Evolutionary conservation across 176 grass and related monocot species (phyloP).

Genomic region (Melocanna baccifera): DNA sequence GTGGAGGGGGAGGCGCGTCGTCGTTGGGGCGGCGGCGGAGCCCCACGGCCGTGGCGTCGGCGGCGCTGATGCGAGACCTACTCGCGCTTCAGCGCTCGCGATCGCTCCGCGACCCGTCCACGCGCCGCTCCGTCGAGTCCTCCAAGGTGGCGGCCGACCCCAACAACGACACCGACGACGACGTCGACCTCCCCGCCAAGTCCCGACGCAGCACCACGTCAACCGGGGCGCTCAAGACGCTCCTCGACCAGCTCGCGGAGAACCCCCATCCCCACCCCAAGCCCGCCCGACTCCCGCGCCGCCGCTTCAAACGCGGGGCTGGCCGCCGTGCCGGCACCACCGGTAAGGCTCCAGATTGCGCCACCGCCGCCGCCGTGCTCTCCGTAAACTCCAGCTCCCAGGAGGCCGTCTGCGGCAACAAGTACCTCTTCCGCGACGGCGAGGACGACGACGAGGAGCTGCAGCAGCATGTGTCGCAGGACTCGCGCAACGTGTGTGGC

Average conservation of each 20-base stretch:
- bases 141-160: conserved; percentile 60
- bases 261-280: conserved; percentile 49
- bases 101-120: conserved; percentile 82
- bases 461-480: conserved; percentile 48
- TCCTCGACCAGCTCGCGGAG: conserved; percentile 51
- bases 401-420: conserved; percentile 66
- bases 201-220: conserved; percentile 35
- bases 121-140: conserved; percentile 74
- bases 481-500: conserved; percentile 77
- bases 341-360: conserved; percentile 19
- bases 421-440: conserved; percentile 29
- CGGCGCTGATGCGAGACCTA: conserved; percentile 80
- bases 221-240: conserved; percentile 46
- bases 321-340: conserved; percentile 20
- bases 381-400: conserved; percentile 79
- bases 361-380: conserved; percentile 5
- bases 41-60: conserved; percentile 40
- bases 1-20: conserved; percentile 28
- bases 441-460: conserved; percentile 34
- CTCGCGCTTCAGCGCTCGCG: conserved; percentile 75
- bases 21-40: conserved; percentile 46
- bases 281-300: conserved; percentile 22
- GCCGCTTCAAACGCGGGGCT: conserved; percentile 50
- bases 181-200: conserved; percentile 27
- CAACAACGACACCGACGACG: conserved; percentile 1